Percentiles rank a stretch among this genome's conserved stretches.
phyloP scores from a whole-genome alignment of 192 early-diverging fungal species.

The Funneliformis geosporum region DNA sequence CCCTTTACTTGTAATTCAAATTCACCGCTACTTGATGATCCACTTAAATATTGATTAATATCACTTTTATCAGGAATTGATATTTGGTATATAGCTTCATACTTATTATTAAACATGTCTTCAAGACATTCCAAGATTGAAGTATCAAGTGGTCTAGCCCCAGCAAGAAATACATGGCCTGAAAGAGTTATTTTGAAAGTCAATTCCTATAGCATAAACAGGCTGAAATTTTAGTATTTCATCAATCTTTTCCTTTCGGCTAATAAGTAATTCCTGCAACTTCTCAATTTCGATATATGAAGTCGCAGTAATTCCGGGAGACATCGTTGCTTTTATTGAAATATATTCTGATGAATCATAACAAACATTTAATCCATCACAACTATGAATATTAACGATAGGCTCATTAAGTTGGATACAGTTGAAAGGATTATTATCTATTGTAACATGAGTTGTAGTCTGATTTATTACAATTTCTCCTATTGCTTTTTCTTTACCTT shows the following conservation, averaged over 20 bases:
- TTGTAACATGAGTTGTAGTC: too few species aligned
- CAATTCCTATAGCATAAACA: background rate
- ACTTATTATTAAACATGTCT: background rate
- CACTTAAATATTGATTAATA: too few species aligned
- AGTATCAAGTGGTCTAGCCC: background rate
- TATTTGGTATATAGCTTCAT: background rate
- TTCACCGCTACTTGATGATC: too few species aligned
- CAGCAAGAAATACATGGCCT: background rate
- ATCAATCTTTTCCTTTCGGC: background rate
- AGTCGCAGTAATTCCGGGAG: background rate
- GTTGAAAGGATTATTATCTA: background rate
- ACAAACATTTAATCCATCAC: background rate
- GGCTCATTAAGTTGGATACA: background rate
- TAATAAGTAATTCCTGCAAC: background rate
- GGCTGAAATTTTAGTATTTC: background rate
- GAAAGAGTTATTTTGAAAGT: background rate
- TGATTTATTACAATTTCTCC: too few species aligned
- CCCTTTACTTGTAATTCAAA: background rate
- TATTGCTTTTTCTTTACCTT: too few species aligned
- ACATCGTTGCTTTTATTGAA: background rate
- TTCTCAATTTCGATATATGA: background rate
- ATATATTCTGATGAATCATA: background rate
- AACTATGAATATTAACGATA: background rate
- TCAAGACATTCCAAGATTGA: background rate
- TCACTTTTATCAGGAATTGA: background rate